Conservation (phyloP, 2,329 filamentous ascomycete species). For the Helotiales sp. region DNA sequence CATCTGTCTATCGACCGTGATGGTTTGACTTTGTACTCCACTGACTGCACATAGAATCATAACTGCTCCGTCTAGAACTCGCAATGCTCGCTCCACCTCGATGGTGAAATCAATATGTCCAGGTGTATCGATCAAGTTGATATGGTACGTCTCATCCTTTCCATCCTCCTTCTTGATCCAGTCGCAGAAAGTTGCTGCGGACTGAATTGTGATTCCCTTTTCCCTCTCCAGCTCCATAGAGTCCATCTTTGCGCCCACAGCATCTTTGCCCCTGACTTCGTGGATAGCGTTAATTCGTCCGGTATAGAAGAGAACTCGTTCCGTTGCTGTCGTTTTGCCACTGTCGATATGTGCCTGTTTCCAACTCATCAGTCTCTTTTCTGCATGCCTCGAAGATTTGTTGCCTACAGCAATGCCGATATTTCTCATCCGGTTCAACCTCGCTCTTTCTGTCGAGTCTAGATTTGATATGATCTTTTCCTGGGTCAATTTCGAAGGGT, state of each 20-base stretch:
- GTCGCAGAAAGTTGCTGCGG: slow-evolving; percentile 95
- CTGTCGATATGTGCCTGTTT: slow-evolving; percentile 92
- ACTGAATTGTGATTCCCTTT: slow-evolving; percentile 99
- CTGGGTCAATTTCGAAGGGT: slow-evolving; percentile 29
- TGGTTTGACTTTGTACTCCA: slow-evolving; percentile 96
- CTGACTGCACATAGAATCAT: slow-evolving; percentile 98
- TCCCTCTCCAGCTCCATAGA: slow-evolving; percentile 98
- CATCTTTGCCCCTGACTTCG: slow-evolving; percentile 92
- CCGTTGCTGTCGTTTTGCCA: slow-evolving; percentile 94
- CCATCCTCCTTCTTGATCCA: slow-evolving; percentile 87
- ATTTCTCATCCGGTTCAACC: slow-evolving; percentile 83
- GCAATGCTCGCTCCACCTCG: slow-evolving; percentile 91
- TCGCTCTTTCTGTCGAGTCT: slow-evolving; percentile 69
- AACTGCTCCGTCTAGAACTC: slow-evolving; percentile 93
- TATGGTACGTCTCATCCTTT: slow-evolving; percentile 87
- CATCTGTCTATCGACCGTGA: slow-evolving; percentile 98
- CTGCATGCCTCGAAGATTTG: neutral
- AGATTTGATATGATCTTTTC: slow-evolving; percentile 31
- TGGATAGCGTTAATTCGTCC: slow-evolving; percentile 96
- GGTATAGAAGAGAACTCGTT: slow-evolving; percentile 97
- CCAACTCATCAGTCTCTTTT: slow-evolving; percentile 1
- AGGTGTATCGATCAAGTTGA: slow-evolving; percentile 98
- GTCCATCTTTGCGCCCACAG: slow-evolving; percentile 98
- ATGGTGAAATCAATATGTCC: slow-evolving; percentile 99
- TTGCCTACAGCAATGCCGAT: slow-evolving; percentile 91